A percentile compares a stretch with the other conserved stretches of the same genome.
These are phyloP conservation scores for Sideroxylon spinosum DNA, from an alignment of 179 eudicot species.

Conservation along the genomic window DNA sequence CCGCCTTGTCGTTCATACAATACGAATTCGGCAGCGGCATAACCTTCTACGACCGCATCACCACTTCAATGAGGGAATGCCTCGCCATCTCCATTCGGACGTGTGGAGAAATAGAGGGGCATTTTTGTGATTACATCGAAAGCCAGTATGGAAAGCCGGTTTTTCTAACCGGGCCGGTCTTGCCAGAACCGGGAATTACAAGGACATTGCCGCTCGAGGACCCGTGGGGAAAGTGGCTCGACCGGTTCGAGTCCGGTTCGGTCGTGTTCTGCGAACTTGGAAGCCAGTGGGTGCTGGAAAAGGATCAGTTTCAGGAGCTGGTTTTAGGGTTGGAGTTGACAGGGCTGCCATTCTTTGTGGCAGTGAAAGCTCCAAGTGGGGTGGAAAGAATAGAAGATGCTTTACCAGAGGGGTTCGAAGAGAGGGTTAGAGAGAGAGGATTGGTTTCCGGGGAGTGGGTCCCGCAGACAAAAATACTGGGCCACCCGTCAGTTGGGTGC, in stretches of 20 bases:
- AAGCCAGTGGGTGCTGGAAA: slow-evolving; percentile 56
- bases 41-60: slow-evolving; percentile 45
- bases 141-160: slow-evolving; percentile 46
- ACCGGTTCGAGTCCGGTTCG: slow-evolving; percentile 22
- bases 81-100: slow-evolving; percentile 59
- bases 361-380: slow-evolving; percentile 51
- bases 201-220: slow-evolving; percentile 21
- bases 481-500: slow-evolving; percentile 62
- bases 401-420: slow-evolving; percentile 42
- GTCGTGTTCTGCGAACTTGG: slow-evolving; percentile 71
- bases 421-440: slow-evolving; percentile 42
- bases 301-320: slow-evolving; percentile 59
- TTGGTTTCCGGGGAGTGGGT: slow-evolving; percentile 59
- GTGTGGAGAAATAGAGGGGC: slow-evolving; percentile 57
- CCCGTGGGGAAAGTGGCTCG: slow-evolving; percentile 47
- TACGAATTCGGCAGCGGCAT: slow-evolving; percentile 47
- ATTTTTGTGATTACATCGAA: slow-evolving; percentile 48
- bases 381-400: slow-evolving; percentile 50
- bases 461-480: slow-evolving; percentile 42
- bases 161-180: slow-evolving; percentile 51
- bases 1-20: slow-evolving; percentile 27
- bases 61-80: slow-evolving; percentile 27
- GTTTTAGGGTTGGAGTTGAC: slow-evolving; percentile 57
- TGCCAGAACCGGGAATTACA: slow-evolving; percentile 26
- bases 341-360: slow-evolving; percentile 49